Conservation (phyloP, 2,329 filamentous ascomycete species). For the Colletotrichum paranaense region DNA sequence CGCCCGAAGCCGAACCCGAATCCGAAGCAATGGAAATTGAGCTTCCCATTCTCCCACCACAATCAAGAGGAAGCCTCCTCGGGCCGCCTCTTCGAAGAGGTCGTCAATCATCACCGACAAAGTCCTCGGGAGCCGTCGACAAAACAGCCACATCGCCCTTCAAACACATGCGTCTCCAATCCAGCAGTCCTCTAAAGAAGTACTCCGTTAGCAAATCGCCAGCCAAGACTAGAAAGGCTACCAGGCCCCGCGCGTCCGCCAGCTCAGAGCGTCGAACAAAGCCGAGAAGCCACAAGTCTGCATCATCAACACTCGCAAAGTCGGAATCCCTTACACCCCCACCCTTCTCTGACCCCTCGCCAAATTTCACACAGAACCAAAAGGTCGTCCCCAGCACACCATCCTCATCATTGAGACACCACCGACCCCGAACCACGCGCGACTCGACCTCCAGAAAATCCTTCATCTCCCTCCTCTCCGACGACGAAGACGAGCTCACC, state of each 20-base stretch:
- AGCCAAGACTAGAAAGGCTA: neutral
- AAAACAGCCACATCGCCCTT: neutral
- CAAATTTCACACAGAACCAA: neutral
- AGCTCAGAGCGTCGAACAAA: neutral
- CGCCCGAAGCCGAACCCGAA: neutral
- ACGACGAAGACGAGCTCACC: slow-evolving; percentile 50
- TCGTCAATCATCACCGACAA: neutral
- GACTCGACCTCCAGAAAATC: slow-evolving; percentile 46
- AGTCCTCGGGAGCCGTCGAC: neutral
- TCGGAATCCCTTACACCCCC: neutral
- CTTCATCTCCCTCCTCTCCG: slow-evolving; percentile 56
- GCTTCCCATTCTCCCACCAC: neutral
- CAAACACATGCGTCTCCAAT: slow-evolving; percentile 1
- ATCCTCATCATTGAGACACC: neutral
- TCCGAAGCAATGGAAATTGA: slow-evolving; percentile 5
- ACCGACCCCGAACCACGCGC: neutral
- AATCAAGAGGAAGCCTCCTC: neutral
- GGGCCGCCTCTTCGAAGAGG: neutral
- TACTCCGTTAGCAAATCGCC: neutral
- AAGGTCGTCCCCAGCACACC: slow-evolving; percentile 3
- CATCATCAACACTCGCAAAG: no score
- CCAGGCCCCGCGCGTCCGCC: neutral
- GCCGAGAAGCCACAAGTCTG: neutral
- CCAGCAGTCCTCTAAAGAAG: slow-evolving; percentile 11
- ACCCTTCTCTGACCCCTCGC: neutral